Evolutionary conservation across 176 grass and related monocot species (phyloP).

Genomic region (Themeda triandra): DNA sequence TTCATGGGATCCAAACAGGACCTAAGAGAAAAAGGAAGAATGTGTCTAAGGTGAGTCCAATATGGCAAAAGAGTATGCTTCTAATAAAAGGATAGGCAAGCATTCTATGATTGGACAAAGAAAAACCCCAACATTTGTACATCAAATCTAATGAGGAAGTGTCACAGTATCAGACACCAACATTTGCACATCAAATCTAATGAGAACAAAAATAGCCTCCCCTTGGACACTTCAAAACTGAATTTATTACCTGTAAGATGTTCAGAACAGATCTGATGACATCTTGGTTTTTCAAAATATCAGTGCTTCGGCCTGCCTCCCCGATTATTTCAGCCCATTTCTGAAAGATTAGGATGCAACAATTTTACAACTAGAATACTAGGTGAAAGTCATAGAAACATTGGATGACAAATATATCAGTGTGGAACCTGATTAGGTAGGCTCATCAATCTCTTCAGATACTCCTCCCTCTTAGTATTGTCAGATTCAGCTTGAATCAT

Average conservation of each 20-base stretch:
- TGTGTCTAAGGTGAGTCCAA: neutral
- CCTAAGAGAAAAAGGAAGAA: neutral
- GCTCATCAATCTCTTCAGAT: conserved; percentile 97
- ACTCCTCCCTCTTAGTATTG: conserved; percentile 91
- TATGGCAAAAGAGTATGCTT: neutral
- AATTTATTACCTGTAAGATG: conserved; percentile 92
- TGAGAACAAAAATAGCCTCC: neutral
- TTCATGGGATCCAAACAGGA: too few species aligned
- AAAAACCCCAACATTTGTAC: neutral
- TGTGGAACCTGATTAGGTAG: conserved; percentile 85
- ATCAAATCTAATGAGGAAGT: neutral
- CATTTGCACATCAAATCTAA: neutral
- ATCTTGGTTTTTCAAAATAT: conserved; percentile 95
- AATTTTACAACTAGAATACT: neutral
- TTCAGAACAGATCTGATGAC: conserved; percentile 97
- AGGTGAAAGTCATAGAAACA: neutral
- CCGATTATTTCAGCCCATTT: conserved; percentile 99
- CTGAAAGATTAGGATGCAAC: conserved; percentile 33
- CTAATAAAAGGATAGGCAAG: neutral
- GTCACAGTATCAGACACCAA: neutral
- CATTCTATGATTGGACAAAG: neutral
- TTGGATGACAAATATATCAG: neutral
- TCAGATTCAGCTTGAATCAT: conserved; percentile 99
- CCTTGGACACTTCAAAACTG: neutral
- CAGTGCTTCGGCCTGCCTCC: conserved; percentile 81